Conservation (phyloP, 345 rosid genomes). For the Clausena lansium region DNA sequence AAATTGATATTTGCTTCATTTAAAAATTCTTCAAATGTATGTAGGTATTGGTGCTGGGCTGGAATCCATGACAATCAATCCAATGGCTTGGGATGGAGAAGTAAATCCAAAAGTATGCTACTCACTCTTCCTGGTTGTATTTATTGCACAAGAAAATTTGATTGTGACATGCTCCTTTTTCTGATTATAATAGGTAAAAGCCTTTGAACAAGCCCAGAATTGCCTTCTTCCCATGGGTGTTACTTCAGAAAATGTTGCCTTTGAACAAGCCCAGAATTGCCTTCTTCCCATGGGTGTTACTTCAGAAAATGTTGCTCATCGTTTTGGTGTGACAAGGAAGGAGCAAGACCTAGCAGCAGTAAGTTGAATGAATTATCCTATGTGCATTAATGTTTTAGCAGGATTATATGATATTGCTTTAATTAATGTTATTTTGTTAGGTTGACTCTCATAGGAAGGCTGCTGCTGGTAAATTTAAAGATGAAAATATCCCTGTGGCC, state of each 20-base stretch:
- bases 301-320: slow-evolving; percentile 89
- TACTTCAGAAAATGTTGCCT: no score
- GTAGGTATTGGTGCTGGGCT: slow-evolving; percentile 97
- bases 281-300: slow-evolving; percentile 98
- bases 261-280: slow-evolving; percentile 79
- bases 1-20: not conserved
- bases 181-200: slow-evolving; percentile 49
- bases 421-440: slow-evolving; percentile 33
- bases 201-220: no score
- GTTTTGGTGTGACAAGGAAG: slow-evolving; percentile 80
- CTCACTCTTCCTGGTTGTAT: not conserved
- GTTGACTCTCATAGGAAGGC: slow-evolving; percentile 96
- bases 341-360: slow-evolving; percentile 99
- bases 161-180: slow-evolving; percentile 4
- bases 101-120: slow-evolving; percentile 72
- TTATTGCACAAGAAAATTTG: not conserved
- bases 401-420: not conserved
- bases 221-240: no score
- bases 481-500: slow-evolving; percentile 80
- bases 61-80: slow-evolving; percentile 83
- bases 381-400: not conserved
- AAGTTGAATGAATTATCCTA: slow-evolving; percentile 30
- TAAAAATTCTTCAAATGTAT: not conserved
- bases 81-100: slow-evolving; percentile 85
- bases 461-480: slow-evolving; percentile 76